These are phyloP conservation scores for Coemansia biformis DNA, from an alignment of 192 early-diverging fungal species.

Conservation along the genomic window DNA sequence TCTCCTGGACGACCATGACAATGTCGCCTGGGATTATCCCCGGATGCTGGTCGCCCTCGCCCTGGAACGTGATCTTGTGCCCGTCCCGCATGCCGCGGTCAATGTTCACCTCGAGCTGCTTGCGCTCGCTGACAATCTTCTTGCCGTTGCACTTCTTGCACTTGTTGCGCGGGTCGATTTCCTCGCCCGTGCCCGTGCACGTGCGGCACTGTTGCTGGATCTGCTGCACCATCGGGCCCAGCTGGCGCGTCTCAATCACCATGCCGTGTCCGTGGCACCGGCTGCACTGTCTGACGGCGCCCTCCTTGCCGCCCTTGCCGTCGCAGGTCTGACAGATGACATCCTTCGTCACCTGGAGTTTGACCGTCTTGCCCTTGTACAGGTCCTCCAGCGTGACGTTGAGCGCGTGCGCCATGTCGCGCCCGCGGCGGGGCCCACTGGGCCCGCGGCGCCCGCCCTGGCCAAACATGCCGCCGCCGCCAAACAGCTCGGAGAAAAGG, in stretches of 20 bases:
- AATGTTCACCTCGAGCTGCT: conserved; percentile 96
- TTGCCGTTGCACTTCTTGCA: conserved; percentile 89
- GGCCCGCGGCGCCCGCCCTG: conserved; percentile 60
- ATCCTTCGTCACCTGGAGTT: conserved; percentile 94
- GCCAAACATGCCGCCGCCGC: conserved; percentile 73
- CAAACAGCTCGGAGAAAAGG: conserved; percentile 96
- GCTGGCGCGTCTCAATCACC: conserved; percentile 82
- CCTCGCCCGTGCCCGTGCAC: conserved; percentile 87
- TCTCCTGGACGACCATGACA: conserved; percentile 94
- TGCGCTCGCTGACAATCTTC: conserved; percentile 82
- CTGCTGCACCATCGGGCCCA: conserved; percentile 99
- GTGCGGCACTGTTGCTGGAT: conserved; percentile 93
- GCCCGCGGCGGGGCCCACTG: conserved; percentile 87
- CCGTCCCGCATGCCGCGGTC: conserved; percentile 98
- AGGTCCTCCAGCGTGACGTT: conserved; percentile 88
- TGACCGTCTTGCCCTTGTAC: conserved; percentile 87
- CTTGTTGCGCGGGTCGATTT: conserved; percentile 83
- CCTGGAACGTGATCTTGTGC: conserved; percentile 89
- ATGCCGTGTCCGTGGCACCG: conserved; percentile 89
- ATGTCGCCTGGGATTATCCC: conserved; percentile 95
- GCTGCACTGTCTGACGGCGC: conserved; percentile 74
- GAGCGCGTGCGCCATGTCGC: conserved; percentile 82
- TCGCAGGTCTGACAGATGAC: conserved; percentile 88
- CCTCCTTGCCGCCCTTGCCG: conserved; percentile 95
- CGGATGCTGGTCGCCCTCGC: conserved; percentile 96